These are phyloP conservation scores for Silene conica DNA, from an alignment of 148 eudicot species.

Conservation along the genomic window DNA sequence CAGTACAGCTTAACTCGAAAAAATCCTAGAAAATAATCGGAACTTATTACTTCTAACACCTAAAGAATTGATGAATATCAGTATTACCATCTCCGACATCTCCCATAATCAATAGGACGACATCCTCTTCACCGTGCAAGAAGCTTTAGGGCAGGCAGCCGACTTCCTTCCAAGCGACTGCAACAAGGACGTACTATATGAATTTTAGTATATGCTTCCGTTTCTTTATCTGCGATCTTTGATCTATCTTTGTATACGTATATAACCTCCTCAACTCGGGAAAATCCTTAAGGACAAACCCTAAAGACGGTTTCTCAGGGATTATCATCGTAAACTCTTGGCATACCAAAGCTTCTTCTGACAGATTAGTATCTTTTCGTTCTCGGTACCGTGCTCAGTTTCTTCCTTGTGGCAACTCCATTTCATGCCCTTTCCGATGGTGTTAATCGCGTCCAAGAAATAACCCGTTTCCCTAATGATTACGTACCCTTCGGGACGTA, in stretches of 20 bases:
- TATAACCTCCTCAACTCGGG: not conserved
- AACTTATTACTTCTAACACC: conserved; percentile 15
- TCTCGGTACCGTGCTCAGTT: conserved; percentile 46
- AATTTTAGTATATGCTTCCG: conserved; percentile 5
- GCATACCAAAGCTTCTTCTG: conserved; percentile 89
- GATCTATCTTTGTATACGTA: conserved; percentile 11
- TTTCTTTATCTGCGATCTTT: conserved; percentile 15
- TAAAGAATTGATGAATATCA: conserved; percentile 11
- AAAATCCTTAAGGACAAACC: not conserved
- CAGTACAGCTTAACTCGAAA: conserved; percentile 8
- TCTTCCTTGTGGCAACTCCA: conserved; percentile 77
- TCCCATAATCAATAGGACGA: conserved; percentile 21
- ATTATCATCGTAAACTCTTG: conserved; percentile 49
- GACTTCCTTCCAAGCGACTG: not conserved
- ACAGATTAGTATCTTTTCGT: conserved; percentile 78
- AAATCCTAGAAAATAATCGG: conserved; percentile 16
- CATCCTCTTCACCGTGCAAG: conserved; percentile 1
- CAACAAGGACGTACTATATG: not conserved
- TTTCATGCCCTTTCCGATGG: conserved; percentile 71
- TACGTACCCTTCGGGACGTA: conserved; percentile 74
- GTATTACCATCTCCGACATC: conserved; percentile 20
- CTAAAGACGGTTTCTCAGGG: not conserved
- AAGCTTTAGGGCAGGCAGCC: not conserved
- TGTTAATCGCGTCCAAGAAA: conserved; percentile 43
- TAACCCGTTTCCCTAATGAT: conserved; percentile 74